Percentiles rank a stretch among this genome's conserved stretches.
These are phyloP conservation scores for Coniochaeta hoffmannii DNA, from an alignment of 2,329 filamentous ascomycete genomes.

Conservation along the genomic window DNA sequence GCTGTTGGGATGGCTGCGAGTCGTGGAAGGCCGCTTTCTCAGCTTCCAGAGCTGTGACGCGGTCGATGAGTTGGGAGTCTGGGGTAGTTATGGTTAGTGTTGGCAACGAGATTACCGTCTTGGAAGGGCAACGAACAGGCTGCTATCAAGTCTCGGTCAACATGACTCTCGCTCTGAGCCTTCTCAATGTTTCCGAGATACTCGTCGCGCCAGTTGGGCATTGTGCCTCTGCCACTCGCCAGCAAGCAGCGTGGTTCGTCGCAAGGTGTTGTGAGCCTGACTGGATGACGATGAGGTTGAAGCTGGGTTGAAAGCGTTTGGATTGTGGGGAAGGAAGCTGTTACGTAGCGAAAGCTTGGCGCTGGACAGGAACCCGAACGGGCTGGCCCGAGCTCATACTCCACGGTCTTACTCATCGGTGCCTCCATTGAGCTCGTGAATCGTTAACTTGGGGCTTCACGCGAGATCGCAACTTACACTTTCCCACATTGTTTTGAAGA, in stretches of 20 bases:
- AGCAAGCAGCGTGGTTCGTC: background rate
- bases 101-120: background rate
- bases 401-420: background rate
- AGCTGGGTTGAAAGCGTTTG: background rate
- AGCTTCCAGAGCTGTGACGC: constrained; percentile 55
- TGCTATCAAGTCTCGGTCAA: constrained; percentile 62
- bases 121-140: constrained; percentile 53
- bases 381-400: background rate
- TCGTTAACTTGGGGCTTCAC: background rate
- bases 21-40: constrained; percentile 35
- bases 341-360: background rate
- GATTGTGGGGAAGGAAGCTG: background rate
- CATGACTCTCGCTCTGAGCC: constrained; percentile 58
- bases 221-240: constrained; percentile 16
- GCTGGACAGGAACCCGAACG: background rate
- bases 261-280: background rate
- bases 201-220: constrained; percentile 71
- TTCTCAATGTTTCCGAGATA: constrained; percentile 70
- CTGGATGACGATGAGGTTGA: background rate
- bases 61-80: constrained; percentile 62
- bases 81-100: constrained; percentile 3
- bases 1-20: constrained; percentile 7
- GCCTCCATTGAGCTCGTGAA: background rate
- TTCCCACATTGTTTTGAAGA: constrained; percentile 7
- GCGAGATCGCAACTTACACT: background rate